Base-by-base conservation (phyloP, 2,329 filamentous ascomycete genomes). In the Canariomyces notabilis region DNA sequence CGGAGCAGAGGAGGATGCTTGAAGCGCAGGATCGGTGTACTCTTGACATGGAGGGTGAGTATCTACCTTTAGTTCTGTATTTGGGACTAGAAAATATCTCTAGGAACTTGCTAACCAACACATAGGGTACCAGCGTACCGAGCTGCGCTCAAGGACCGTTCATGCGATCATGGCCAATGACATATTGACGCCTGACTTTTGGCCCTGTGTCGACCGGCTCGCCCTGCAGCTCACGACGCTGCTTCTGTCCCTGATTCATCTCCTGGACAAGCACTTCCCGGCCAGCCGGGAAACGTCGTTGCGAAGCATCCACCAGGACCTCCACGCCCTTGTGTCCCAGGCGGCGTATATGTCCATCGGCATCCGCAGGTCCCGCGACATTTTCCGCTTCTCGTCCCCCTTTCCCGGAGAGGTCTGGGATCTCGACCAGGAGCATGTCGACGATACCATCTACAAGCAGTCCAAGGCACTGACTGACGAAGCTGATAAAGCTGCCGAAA, bases 41-140 rank as follows among this genome's bases (percentile, higher is more conserved):
- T 41, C 12, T 65, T 9, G n/a, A 53, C 1, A 37, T 56, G 34
- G 46, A 52, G 31, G 46, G 44, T 52, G 29, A 47, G 38, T 42
- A 6, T 9, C 18, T n/a, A 5, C 23, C 20, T 20, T 12, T 37
- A 14, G 23, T 19, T 4, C 26, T 29, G 9, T 8, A 9, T 12
- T 29, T 9, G n/a, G n/a, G n/a, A n/a, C n/a, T n/a, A n/a, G n/a
- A n/a, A n/a, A n/a, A n/a, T n/a, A n/a, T n/a, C n/a, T n/a, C n/a
- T n/a, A n/a, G n/a, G n/a, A 16, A 53, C 48, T 8, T 31, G 12
- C 19, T 42, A n/a, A n/a, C n/a, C 23, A 2, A 32, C n/a, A 45
- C 18, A 15, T 19, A 70, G 68, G 66, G 2, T 69, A 67, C 42
- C 42, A 47, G 9, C 65, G 67, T 31, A 70, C 66, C 38, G 40